Evolutionary conservation across 257 asterid genomes (phyloP), one percentile per base, ranked within the genome.

Genomic region (Henckelia pumila): DNA sequence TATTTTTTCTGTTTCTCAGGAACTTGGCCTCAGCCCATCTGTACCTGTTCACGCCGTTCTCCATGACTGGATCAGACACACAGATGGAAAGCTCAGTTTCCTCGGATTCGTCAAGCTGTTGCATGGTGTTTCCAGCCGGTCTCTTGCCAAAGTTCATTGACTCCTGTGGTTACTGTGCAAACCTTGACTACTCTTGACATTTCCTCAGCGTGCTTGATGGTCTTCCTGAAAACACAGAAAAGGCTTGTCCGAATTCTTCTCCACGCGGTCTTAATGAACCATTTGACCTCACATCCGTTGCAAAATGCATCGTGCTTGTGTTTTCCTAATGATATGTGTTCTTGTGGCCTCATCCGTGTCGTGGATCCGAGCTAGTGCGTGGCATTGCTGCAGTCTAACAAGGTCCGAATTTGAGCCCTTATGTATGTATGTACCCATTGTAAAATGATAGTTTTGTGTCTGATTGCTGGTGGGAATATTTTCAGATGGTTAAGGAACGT

Each of bases 41-140:
- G 83, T 81, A 37, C 81, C 95, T 62, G 82, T 89, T 56, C 92
- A 89, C 64, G 69, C 87, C 0, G 95, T 86, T 52, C 83, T 89
- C 59, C 82, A 80, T 70, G 95, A 86, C 61, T 85, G 91, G 82
- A 64, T 89, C 66, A 77, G 88, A 71, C 89, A 70, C 37, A 70
- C 79, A 37, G 95, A 89, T 73, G 95, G 92, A 65, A 87, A 83
- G 75, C 87, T 87, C 30, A 81, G 88, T 67, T 81, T 78, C 35
- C 82, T 67, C 11, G 90, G 95, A 22, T 85, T 85, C 70, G 72
- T 76, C 35, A 80, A 74, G 73, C 68, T 89, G 70, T 67, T 86
- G 81, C 85, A 57, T 57, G 82, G 85, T 63, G 81, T 80, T 25
- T 85, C 83, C 35, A 67, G 82, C 72, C 40, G 82, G 66, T 50